phyloP scores from a whole-genome alignment of 2,329 filamentous ascomycete species.

The Aspergillus sp. region DNA sequence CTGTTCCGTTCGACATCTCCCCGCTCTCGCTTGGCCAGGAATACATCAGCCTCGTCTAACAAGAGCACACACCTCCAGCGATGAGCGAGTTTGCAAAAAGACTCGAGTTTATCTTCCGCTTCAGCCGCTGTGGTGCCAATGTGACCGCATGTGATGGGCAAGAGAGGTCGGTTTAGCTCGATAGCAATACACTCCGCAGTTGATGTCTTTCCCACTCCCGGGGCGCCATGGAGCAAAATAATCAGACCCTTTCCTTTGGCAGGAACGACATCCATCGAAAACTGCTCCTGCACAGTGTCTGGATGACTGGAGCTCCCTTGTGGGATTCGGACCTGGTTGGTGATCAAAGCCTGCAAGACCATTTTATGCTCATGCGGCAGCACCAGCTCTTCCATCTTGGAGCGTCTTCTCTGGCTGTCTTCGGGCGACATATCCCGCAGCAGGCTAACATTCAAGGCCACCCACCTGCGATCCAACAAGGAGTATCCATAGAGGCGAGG shows the following conservation, averaged over 20 bases:
- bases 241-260: conserved; percentile 5
- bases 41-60: conserved; percentile 21
- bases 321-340: neutral
- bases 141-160: conserved; percentile 52
- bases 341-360: neutral
- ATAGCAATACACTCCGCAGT: conserved; percentile 5
- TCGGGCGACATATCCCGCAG: neutral
- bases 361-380: neutral
- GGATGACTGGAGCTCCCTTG: neutral
- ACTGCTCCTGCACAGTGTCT: neutral
- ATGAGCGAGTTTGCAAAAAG: conserved; percentile 45
- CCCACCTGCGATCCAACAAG: neutral
- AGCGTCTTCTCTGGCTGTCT: neutral
- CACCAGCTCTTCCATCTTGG: neutral
- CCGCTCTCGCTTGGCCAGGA: conserved; percentile 11
- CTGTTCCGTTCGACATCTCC: conserved; percentile 19
- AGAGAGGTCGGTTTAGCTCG: conserved; percentile 2
- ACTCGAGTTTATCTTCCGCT: conserved; percentile 42
- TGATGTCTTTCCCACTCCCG: conserved; percentile 8
- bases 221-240: conserved; percentile 7
- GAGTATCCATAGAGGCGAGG: neutral
- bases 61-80: conserved; percentile 28
- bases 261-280: neutral
- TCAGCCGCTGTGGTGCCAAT: conserved; percentile 43
- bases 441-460: neutral